A percentile compares a stretch with the other conserved stretches of the same genome.
phyloP scores from a whole-genome alignment of 352 stramenopile species.

The Phytophthora nicotianae region DNA sequence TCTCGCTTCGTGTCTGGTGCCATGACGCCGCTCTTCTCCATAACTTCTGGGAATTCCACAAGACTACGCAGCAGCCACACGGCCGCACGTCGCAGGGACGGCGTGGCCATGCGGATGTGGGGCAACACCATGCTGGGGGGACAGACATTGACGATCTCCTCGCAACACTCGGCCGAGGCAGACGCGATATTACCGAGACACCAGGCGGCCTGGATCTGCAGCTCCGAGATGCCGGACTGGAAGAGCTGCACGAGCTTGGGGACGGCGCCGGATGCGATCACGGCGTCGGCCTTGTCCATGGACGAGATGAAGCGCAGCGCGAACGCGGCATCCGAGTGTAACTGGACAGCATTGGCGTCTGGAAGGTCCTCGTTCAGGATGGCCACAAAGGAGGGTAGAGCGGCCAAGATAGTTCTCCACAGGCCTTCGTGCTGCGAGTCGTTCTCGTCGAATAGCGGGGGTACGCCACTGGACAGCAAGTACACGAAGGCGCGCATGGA shows the following conservation, averaged over 20 bases:
- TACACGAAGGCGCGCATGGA: conserved; percentile 89
- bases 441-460: conserved; percentile 81
- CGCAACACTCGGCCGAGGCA: conserved; percentile 72
- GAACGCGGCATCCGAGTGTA: conserved; percentile 88
- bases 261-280: conserved; percentile 77
- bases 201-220: conserved; percentile 89
- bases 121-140: conserved; percentile 72
- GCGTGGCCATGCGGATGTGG: conserved; percentile 87
- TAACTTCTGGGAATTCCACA: conserved; percentile 82
- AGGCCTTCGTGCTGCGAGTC: conserved; percentile 85
- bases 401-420: conserved; percentile 83
- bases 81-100: conserved; percentile 68
- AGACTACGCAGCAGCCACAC: conserved; percentile 87
- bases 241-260: conserved; percentile 85
- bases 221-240: conserved; percentile 85
- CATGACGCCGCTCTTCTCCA: conserved; percentile 58
- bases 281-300: conserved; percentile 82
- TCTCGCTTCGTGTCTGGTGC: conserved; percentile 64
- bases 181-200: conserved; percentile 88
- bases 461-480: conserved; percentile 83
- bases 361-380: conserved; percentile 76
- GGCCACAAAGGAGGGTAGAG: conserved; percentile 77
- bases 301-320: conserved; percentile 88
- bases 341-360: conserved; percentile 67
- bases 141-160: conserved; percentile 75